Evolutionary conservation across 805 yeast species (phyloP).

Genomic region (Metschnikowia henanensis): DNA sequence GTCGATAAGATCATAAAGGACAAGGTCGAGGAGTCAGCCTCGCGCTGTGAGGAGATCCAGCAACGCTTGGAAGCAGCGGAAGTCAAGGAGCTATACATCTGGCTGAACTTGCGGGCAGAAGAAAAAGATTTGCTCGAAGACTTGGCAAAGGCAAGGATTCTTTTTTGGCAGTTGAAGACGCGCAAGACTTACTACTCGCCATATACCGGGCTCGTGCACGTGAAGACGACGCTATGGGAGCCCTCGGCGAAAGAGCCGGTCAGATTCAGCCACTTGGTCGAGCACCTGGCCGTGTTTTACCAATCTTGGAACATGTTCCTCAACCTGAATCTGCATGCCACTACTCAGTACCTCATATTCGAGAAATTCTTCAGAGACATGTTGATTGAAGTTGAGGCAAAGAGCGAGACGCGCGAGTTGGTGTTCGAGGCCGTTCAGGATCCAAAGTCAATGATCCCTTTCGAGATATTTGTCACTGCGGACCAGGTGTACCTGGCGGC

Average conservation of each 20-base stretch:
- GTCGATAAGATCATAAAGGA: background rate
- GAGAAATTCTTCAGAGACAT: background rate
- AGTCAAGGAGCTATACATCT: background rate
- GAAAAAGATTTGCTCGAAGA: slow-evolving; percentile 1
- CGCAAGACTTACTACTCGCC: background rate
- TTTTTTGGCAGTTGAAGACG: slow-evolving; percentile 6
- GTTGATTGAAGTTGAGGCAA: background rate
- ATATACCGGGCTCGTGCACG: slow-evolving; percentile 7
- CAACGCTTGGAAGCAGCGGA: background rate
- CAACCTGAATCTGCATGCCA: background rate
- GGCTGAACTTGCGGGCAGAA: background rate
- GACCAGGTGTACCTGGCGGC: background rate
- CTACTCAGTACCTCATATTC: slow-evolving; percentile 1
- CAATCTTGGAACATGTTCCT: background rate
- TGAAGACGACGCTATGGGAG: slow-evolving; percentile 1
- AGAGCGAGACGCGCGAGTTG: background rate
- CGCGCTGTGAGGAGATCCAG: slow-evolving; percentile 1
- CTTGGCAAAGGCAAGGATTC: slow-evolving; percentile 9
- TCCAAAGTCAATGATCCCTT: slow-evolving; percentile 3
- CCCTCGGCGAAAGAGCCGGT: background rate
- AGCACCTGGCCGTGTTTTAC: background rate
- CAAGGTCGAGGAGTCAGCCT: background rate
- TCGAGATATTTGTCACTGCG: slow-evolving; percentile 2
- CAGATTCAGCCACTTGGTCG: background rate
- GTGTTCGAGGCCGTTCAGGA: background rate